Conservation (phyloP, 345 rosid genomes). For the Eucalyptus tenuipes region DNA sequence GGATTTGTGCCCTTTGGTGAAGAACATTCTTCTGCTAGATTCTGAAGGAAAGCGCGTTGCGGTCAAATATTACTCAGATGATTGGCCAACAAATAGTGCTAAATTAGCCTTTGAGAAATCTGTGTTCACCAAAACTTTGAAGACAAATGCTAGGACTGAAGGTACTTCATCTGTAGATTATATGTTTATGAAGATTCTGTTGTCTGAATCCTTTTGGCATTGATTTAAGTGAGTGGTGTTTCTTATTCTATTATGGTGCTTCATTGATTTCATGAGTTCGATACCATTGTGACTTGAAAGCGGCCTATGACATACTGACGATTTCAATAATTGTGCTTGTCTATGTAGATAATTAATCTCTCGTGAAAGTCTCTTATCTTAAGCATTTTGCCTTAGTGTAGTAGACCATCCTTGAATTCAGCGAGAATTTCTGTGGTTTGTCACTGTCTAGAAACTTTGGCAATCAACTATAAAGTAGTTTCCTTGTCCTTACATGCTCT, state of each 20-base stretch:
- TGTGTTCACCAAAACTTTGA: slow-evolving; percentile 63
- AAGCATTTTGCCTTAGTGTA: background rate
- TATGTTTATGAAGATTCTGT: background rate
- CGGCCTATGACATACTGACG: background rate
- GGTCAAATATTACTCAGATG: slow-evolving; percentile 80
- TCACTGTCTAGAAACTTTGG: background rate
- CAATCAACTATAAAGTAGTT: background rate
- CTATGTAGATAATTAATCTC: background rate
- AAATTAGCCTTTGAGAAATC: slow-evolving; percentile 67
- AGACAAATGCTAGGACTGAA: slow-evolving; percentile 83
- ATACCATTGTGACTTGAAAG: background rate
- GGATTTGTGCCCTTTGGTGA: slow-evolving; percentile 72
- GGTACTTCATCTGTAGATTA: slow-evolving; percentile 18
- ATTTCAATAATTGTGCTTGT: background rate
- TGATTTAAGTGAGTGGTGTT: background rate
- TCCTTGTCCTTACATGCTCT: background rate
- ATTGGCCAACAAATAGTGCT: slow-evolving; percentile 70
- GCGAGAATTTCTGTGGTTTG: background rate
- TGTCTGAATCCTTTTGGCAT: background rate
- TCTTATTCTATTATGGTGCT: background rate
- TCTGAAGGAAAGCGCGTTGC: slow-evolving; percentile 95
- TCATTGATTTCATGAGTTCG: background rate
- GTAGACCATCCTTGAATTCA: background rate
- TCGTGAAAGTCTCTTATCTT: background rate
- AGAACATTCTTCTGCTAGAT: slow-evolving; percentile 85